Base-by-base conservation (phyloP, 176 grass and related monocot genomes). In the Oryza glaberrima region DNA sequence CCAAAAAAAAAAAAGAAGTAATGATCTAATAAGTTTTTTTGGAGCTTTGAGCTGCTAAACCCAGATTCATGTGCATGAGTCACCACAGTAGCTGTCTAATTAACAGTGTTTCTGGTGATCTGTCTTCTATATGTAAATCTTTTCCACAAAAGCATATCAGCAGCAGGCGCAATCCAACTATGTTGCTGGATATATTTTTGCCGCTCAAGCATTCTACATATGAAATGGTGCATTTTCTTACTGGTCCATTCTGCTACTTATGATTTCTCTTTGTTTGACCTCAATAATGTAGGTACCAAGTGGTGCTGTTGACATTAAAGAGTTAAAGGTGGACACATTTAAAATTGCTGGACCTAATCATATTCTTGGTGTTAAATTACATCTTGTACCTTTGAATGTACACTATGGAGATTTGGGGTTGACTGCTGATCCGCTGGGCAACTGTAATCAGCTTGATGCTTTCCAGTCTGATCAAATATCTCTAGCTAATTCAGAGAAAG, bases 291-390 rank as follows among this genome's bases (percentile, higher is more conserved):
- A 94, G 93, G 77, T 92, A 76, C 93, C 84, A 81, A 90, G 88
- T 73, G 90, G 84, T 66, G 87, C 75, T 87, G 80, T 90, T 83
- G 90, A 94, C 67, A 89, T 94, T 65, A 94, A 94, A 83, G 93
- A 94, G 81, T 56, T 94, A 70, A 94, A 84, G 25, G 44, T 92
- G 84, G 93, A 94, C 77, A 92, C 88, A 54, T 94, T 92, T 70
- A 94, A 90, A 83, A 85, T 92, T 72, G 90, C 87, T 66, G 93
- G 90, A 23, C 88, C 88, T 80, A 89, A 83, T 79, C 91, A 89
- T 81, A 91, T 80, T 89, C 88, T 93, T 87, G 88, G 91, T 76
- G 94, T 93, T 45, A 96, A 96, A 78, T 88, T 96, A 81, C 91
- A 93, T 83, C 75, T 93, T 80, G 67, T 88, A 67, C 94, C 94